Percentiles rank a stretch among this genome's conserved stretches.
Conservation (phyloP, 2,329 filamentous ascomycete species). For the Colletotrichum scovillei region DNA sequence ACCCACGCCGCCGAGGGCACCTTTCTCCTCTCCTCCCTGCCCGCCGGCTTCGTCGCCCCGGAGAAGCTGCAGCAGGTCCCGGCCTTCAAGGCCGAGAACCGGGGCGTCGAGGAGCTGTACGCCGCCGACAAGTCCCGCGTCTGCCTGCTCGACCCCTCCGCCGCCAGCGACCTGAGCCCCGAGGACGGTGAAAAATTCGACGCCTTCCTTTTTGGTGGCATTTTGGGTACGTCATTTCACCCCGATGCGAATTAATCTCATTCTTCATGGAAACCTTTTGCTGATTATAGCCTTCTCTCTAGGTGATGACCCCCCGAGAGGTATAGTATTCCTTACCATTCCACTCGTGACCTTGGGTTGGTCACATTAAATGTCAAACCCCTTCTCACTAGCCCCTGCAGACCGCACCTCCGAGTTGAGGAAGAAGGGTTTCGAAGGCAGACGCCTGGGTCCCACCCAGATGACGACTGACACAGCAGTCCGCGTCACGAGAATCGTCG, state of each 20-base stretch:
- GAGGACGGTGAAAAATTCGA: conserved; percentile 87
- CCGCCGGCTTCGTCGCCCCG: conserved; percentile 74
- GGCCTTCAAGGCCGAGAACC: conserved; percentile 77
- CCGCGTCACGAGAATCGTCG: conserved; percentile 88
- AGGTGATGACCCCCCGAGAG: conserved; percentile 95
- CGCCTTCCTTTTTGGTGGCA: conserved; percentile 94
- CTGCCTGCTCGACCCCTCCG: conserved; percentile 90
- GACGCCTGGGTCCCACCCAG: conserved; percentile 89
- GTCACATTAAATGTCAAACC: background rate
- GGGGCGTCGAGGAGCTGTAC: conserved; percentile 87
- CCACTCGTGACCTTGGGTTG: conserved; percentile 7
- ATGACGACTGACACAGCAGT: conserved; percentile 99
- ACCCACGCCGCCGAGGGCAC: conserved; percentile 72
- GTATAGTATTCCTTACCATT: conserved; percentile 56
- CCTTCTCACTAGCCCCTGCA: conserved; percentile 47
- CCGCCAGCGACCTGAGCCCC: conserved; percentile 82
- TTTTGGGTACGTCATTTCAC: conserved; percentile 74
- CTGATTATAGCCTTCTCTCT: conserved; percentile 36
- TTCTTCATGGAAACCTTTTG: conserved; percentile 4
- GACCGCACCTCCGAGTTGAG: conserved; percentile 96
- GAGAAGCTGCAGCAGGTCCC: conserved; percentile 63
- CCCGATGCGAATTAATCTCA: background rate
- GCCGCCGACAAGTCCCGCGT: conserved; percentile 78
- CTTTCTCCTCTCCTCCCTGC: conserved; percentile 87
- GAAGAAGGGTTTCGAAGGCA: conserved; percentile 90